Conservation (phyloP, 2,329 filamentous ascomycete genomes). For the Venturia nashicola region DNA sequence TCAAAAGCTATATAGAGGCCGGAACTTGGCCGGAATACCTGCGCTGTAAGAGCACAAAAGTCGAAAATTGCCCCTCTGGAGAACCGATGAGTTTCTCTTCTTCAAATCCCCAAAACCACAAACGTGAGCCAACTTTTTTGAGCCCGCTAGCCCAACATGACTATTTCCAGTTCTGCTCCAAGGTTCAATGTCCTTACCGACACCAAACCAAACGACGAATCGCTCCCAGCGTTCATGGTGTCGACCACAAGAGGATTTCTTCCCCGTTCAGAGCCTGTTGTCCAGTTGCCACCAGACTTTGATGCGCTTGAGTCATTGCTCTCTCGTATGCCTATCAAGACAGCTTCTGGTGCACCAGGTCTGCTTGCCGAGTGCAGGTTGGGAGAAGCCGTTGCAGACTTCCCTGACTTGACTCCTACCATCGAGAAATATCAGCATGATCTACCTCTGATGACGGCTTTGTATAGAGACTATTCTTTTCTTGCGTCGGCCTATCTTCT, state of each 20-base stretch:
- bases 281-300: conserved; percentile 60
- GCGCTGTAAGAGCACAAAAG: background rate
- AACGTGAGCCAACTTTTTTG: background rate
- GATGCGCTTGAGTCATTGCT: conserved; percentile 59
- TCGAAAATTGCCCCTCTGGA: background rate
- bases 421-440: conserved; percentile 62
- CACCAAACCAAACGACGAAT: conserved; percentile 47
- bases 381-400: conserved; percentile 60
- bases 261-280: conserved; percentile 41
- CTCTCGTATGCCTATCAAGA: conserved; percentile 68
- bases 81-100: background rate
- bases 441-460: conserved; percentile 67
- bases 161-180: conserved; percentile 2
- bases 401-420: conserved; percentile 63
- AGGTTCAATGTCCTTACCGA: conserved; percentile 52
- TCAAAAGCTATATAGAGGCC: background rate
- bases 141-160: background rate
- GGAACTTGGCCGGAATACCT: background rate
- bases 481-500: conserved; percentile 79
- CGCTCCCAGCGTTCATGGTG: conserved; percentile 66
- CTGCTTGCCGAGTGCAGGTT: conserved; percentile 64
- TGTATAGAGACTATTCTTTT: conserved; percentile 89
- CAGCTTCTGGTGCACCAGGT: conserved; percentile 58
- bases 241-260: conserved; percentile 65
- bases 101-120: background rate